Conservation (phyloP, 2,329 filamentous ascomycete species). For the Fusarium setosum region DNA sequence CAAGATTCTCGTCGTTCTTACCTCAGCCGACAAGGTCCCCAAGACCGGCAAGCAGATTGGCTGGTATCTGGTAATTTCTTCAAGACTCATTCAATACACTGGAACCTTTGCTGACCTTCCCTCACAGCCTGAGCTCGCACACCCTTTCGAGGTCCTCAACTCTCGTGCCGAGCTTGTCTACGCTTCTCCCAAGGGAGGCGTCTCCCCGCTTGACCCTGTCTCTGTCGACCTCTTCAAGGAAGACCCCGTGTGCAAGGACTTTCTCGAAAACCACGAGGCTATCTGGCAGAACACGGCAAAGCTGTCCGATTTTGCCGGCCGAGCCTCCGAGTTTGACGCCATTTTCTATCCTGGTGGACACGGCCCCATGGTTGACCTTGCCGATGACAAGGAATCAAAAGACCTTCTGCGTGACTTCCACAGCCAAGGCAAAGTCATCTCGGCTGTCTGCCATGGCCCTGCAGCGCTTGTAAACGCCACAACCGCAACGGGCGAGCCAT, state of each 20-base stretch:
- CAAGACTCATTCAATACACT: too few relatives aligned
- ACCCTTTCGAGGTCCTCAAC: conserved; percentile 68
- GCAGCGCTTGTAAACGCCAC: conserved; percentile 70
- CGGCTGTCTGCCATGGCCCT: conserved; percentile 76
- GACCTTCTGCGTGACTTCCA: conserved; percentile 70
- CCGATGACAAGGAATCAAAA: conserved; percentile 62
- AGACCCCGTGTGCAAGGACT: conserved; percentile 60
- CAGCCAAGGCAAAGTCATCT: conserved; percentile 67
- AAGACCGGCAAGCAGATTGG: conserved; percentile 67
- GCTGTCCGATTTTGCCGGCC: conserved; percentile 66
- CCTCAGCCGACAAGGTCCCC: conserved; percentile 64
- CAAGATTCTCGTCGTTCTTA: conserved; percentile 76
- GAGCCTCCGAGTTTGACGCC: conserved; percentile 70
- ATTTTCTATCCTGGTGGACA: conserved; percentile 67
- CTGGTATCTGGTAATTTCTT: conserved; percentile 70
- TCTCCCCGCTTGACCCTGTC: conserved; percentile 68
- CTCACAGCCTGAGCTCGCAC: conserved; percentile 67
- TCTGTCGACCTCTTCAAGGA: conserved; percentile 65
- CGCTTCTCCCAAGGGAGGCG: conserved; percentile 71
- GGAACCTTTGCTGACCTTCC: background rate
- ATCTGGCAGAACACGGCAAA: conserved; percentile 74
- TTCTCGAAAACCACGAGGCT: conserved; percentile 63
- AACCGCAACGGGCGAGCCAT: conserved; percentile 58
- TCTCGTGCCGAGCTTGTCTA: conserved; percentile 63
- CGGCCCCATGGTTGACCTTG: conserved; percentile 75